Evolutionary conservation across 345 rosid species (phyloP), one percentile per base, ranked within the genome.

Genomic region (Eucalyptus caleyi): DNA sequence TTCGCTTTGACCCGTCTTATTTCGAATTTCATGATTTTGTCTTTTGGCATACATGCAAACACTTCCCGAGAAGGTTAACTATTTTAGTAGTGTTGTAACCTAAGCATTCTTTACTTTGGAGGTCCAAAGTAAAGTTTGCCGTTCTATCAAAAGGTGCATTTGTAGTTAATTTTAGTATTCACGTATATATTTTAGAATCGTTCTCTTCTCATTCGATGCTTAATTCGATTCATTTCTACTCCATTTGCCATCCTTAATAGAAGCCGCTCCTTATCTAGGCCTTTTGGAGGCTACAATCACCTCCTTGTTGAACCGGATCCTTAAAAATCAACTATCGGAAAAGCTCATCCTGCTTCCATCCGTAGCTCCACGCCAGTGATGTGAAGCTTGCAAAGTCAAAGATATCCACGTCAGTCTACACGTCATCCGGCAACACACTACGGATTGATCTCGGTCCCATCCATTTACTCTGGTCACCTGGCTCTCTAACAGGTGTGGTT

Each of bases 1-100:
- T 54, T 23, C 12, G 1, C 1, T 21, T 54, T 54, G 27, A 0
- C 3, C 0, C 4, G 0, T 54, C 60, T 1, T 27, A 54, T 54
- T 54, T 9, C 2, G 12, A 54, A 5, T 23, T 21, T 54, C 60
- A 4, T 0, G 27, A 54, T 54, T 54, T 54, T 9, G 12, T 54
- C 60, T 21, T 54, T 54, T 21, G 11, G 27, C 26, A 23, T 54
- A 18, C 54, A 51, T 51, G 21, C 8, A 16, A 4, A 16, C 21
- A 51, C 8, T 51, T 51, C 54, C 54, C 4, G n/a, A 51, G 54
- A 18, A 18, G 4, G 9, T 51, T 1, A 51, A 18, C 9, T 51
- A 51, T 18, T 51, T 9, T 51, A 18, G 2, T 51, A 18, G 9
- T 51, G 54, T 8, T 51, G 1, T 51, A 51, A 4, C 54, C 54